phyloP scores from a whole-genome alignment of 179 eudicot genomes.

The Beta lomatogona region DNA sequence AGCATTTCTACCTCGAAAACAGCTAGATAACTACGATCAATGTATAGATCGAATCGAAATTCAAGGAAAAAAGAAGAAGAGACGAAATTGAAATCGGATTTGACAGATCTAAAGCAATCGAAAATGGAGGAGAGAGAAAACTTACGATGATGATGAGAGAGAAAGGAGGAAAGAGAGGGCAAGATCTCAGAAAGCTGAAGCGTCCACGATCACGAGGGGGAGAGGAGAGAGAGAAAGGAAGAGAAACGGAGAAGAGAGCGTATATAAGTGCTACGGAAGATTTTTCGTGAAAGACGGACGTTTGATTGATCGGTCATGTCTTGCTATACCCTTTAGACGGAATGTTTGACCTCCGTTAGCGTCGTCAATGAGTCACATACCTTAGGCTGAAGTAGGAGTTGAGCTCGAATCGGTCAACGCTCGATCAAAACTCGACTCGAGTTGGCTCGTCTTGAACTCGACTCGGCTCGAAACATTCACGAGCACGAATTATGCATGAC shows the following conservation, averaged over 20 bases:
- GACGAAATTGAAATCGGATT: neutral
- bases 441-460: too few relatives aligned
- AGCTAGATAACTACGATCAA: neutral
- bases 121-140: neutral
- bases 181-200: slow-evolving; percentile 6
- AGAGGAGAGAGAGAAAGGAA: neutral
- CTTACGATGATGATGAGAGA: slow-evolving; percentile 26
- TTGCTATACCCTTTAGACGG: neutral
- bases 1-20: neutral
- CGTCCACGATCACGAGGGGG: slow-evolving; percentile 16
- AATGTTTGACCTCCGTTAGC: too few relatives aligned
- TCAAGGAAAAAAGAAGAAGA: slow-evolving; percentile 7
- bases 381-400: too few relatives aligned
- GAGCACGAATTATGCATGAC: too few relatives aligned
- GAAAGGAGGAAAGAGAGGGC: neutral
- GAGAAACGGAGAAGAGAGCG: neutral
- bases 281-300: neutral
- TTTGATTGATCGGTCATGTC: neutral
- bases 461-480: too few relatives aligned
- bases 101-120: slow-evolving; percentile 16
- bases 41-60: neutral
- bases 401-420: too few relatives aligned
- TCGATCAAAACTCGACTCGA: too few relatives aligned
- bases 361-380: too few relatives aligned
- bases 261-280: neutral